Evolutionary conservation across 495 filamentous ascomycete genomes (phyloP).

Genomic region (Pseudomonodictys pantanalensis): DNA sequence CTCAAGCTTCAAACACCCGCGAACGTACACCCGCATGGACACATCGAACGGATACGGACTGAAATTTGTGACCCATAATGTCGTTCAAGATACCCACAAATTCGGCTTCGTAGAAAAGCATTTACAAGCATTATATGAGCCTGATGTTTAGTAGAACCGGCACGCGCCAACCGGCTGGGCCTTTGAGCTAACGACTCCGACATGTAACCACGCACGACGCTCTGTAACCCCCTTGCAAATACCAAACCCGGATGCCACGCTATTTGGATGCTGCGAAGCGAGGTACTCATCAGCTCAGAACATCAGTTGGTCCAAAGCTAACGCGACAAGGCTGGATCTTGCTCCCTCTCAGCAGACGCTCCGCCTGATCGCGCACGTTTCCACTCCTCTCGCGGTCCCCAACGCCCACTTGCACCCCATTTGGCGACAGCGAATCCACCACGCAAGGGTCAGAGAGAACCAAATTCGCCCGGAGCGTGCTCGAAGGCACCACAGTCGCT

Average conservation of each 20-base stretch:
- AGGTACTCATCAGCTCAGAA: not conserved
- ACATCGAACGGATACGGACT: too few species aligned
- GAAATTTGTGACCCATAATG: too few species aligned
- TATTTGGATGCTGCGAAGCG: not conserved
- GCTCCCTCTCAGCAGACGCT: not conserved
- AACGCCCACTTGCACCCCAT: not conserved
- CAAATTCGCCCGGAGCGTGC: slow-evolving; percentile 3
- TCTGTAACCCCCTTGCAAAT: too few species aligned
- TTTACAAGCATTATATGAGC: too few species aligned
- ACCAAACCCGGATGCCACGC: slow-evolving; percentile 21
- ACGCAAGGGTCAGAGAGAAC: not conserved
- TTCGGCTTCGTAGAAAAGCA: too few species aligned
- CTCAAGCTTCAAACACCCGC: too few species aligned
- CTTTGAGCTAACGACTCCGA: too few species aligned
- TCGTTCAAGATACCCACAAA: too few species aligned
- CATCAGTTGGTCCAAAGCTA: not conserved
- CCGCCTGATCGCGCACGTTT: not conserved
- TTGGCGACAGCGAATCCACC: not conserved
- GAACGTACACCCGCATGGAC: too few species aligned
- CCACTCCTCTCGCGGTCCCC: not conserved
- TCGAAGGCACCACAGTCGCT: slow-evolving; percentile 20
- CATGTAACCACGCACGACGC: too few species aligned
- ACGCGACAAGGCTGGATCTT: slow-evolving; percentile 11
- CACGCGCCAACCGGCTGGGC: too few species aligned
- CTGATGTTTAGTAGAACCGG: too few species aligned